A percentile compares a stretch with the other conserved stretches of the same genome.
phyloP scores from a whole-genome alignment of 1,284 basidiomycete genomes.

The Microbotryomycetes sp. region DNA sequence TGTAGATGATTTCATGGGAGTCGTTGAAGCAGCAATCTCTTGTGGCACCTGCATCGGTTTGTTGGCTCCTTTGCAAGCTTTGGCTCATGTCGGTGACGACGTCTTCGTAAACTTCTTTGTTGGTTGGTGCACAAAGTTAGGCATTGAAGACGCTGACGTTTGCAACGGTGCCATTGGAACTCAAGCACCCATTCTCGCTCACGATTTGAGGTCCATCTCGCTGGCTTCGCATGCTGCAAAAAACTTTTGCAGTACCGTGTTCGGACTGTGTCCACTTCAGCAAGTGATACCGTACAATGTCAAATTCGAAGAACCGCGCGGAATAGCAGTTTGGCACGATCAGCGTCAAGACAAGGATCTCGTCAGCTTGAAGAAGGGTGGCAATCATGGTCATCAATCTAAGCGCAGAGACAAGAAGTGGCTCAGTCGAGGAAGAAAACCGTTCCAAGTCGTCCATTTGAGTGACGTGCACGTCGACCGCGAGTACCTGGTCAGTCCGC shows the following conservation, averaged over 20 bases:
- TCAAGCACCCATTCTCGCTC: constrained; percentile 56
- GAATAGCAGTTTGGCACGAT: not conserved
- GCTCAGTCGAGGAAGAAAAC: constrained; percentile 8
- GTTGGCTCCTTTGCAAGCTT: constrained; percentile 34
- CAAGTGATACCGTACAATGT: constrained; percentile 29
- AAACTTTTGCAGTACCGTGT: constrained; percentile 54
- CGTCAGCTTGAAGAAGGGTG: not conserved
- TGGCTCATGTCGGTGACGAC: constrained; percentile 37
- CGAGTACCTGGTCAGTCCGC: constrained; percentile 40
- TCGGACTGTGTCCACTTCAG: constrained; percentile 51
- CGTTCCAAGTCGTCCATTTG: constrained; percentile 39
- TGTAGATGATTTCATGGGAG: constrained; percentile 33
- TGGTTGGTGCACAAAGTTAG: constrained; percentile 34
- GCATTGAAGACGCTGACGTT: constrained; percentile 49
- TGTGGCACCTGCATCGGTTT: constrained; percentile 36
- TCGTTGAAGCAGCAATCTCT: constrained; percentile 27
- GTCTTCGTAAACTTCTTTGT: constrained; percentile 35
- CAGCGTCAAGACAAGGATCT: not conserved
- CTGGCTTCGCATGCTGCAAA: constrained; percentile 49
- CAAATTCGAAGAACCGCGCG: constrained; percentile 6
- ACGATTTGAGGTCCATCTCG: constrained; percentile 52
- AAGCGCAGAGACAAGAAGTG: constrained; percentile 1
- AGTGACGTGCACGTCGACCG: constrained; percentile 40
- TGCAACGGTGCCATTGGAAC: constrained; percentile 51
- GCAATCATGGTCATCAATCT: not conserved